Base-by-base conservation (phyloP, 768 basidiomycete genomes). In the Kwoniella europaea region DNA sequence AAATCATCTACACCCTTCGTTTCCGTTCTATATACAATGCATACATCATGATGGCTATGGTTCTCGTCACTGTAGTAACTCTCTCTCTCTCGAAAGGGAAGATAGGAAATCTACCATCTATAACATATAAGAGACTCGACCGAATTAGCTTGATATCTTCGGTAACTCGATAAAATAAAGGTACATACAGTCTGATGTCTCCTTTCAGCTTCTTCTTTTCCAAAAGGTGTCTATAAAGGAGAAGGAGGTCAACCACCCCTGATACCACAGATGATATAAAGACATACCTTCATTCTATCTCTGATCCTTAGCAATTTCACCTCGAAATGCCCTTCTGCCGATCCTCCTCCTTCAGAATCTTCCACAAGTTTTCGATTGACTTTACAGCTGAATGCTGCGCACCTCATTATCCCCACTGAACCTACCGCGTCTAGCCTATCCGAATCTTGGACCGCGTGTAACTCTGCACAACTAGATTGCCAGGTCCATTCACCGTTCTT, bases 401-500 rank as follows among this genome's bases (percentile, higher is more conserved):
- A 91, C 7, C 91, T 86, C 86, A 92, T 85, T 67, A 91, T 86
- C 20, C 91, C 91, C 70, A 92, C 89, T n/a, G 89, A 90, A 15
- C 91, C 91, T 50, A 92, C 91, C 10, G 91, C 91, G 79, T 92
- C 91, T 41, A 92, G 82, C 60, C 91, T 86, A 79, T 92, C 91
- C 2, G 90, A 90, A 81, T 92, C 91, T 81, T 92, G 91, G 0
- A 92, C 91, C 70, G 89, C 93, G 79, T 92, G 91, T 41, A 94
- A 86, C 79, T 94, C 93, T 1, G 87, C 72, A 76, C 91, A 93
- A 42, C 85, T 84, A 6, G 87, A 84, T 73, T 93, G 90, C 92
- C 91, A 92, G 2, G 86, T 87, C 85, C 91, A 88, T 63, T 84
- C 22, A 20, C 70, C 0, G 2, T 83, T 80, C 62, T 87, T 86